Evolutionary conservation across 2,329 filamentous ascomycete genomes (phyloP).

Genomic region (Biscogniauxia marginata): DNA sequence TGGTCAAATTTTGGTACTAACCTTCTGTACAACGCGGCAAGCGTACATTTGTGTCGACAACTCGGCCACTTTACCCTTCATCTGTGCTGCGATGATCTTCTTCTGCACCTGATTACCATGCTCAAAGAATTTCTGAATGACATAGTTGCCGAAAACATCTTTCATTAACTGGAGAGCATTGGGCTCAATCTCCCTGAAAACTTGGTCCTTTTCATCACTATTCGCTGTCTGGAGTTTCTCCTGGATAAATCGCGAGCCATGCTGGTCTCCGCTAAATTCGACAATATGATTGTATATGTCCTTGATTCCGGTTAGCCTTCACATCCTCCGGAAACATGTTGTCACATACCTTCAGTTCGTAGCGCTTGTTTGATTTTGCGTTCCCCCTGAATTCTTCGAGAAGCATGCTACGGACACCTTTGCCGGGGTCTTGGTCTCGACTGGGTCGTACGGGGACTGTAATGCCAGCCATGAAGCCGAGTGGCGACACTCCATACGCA

Average conservation of each 20-base stretch:
- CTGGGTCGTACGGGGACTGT: constrained; percentile 36
- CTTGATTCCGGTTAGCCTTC: constrained; percentile 34
- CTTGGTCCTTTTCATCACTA: constrained; percentile 89
- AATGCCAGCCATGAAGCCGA: constrained; percentile 27
- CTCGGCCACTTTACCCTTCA: constrained; percentile 79
- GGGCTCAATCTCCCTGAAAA: constrained; percentile 83
- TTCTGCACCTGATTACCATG: constrained; percentile 95
- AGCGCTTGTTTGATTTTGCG: constrained; percentile 69
- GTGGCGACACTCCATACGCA: constrained; percentile 31
- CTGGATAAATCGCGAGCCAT: constrained; percentile 94
- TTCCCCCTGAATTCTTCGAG: constrained; percentile 79
- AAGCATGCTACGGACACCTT: constrained; percentile 66
- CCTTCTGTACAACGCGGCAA: constrained; percentile 94
- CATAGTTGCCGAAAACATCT: constrained; percentile 97
- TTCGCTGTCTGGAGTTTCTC: constrained; percentile 88
- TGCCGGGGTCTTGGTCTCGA: constrained; percentile 57
- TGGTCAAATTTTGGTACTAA: constrained; percentile 38
- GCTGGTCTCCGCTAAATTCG: constrained; percentile 93
- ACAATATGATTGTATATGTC: constrained; percentile 87
- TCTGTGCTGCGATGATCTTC: constrained; percentile 77
- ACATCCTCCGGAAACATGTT: background rate
- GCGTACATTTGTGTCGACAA: constrained; percentile 89
- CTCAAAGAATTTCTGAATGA: constrained; percentile 97
- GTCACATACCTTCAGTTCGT: constrained; percentile 68
- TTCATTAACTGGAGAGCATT: constrained; percentile 90